Base-by-base conservation (phyloP, 2,329 filamentous ascomycete species). In the Exutisphaerella laricina region DNA sequence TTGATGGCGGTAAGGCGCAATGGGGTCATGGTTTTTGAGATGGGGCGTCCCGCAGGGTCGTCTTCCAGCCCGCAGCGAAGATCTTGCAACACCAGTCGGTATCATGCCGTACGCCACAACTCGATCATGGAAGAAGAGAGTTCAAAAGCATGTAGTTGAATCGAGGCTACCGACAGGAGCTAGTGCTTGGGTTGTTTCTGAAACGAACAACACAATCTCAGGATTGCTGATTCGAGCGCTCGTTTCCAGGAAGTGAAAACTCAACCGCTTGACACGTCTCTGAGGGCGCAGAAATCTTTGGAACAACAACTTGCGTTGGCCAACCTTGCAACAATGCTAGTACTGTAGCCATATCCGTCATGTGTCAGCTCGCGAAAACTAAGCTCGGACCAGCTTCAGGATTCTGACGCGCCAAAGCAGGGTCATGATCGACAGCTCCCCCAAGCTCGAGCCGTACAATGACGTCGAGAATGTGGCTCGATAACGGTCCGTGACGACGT, bases 351-450 rank as follows among this genome's bases (percentile, higher is more conserved):
- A 26, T 12, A 26, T 26, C 12, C 23, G 23, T 26, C 23, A 26
- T 26, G 6, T 26, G 23, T 26, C 23, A 26, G 23, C 23, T 7
- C 6, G 12, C 6, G 23, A 26, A 26, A 12, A 12, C 23, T 12
- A 26, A 26, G 23, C 23, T 26, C 12, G 23, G 23, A 26, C 6
- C 23, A 6, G 23, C 12, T 26, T 26, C 12, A 26, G n/a, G n/a
- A n/a, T n/a, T n/a, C n/a, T n/a, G n/a, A n/a, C n/a, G n/a, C n/a
- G n/a, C n/a, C n/a, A n/a, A n/a, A n/a, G n/a, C n/a, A n/a, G 12
- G 23, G 23, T 26, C 6, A 26, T 26, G 37, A 39, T 39, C 25
- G 37, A 30, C 37, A 30, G 20, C 25, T 22, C 16, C 14, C 37
- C 21, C 21, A n/a, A 14, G 10, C 2, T 12, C 25, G 14, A 30